These are phyloP conservation scores for Lignosus rhinocerotis DNA, from an alignment of 1,284 basidiomycete genomes.

Conservation along the genomic window DNA sequence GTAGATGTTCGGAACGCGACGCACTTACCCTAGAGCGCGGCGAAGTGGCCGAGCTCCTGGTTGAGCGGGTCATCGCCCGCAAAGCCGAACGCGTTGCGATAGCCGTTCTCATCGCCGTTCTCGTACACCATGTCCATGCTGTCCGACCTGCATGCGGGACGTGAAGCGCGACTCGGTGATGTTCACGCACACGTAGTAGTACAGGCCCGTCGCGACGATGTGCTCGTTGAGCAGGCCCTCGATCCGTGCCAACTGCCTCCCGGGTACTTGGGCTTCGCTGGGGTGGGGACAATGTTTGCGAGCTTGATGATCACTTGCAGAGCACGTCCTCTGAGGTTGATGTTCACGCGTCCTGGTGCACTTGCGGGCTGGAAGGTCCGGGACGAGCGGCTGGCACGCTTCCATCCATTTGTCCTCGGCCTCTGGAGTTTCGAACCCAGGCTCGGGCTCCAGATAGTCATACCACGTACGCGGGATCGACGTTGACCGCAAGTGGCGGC, in stretches of 20 bases:
- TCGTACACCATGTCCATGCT: background rate
- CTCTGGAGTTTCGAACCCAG: background rate
- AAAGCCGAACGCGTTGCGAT: background rate
- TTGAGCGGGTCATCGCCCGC: background rate
- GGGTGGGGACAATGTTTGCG: constrained; percentile 32
- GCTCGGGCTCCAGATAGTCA: background rate
- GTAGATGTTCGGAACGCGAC: constrained; percentile 12
- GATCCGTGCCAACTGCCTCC: constrained; percentile 34
- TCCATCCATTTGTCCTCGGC: background rate
- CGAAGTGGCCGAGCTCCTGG: constrained; percentile 12
- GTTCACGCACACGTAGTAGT: constrained; percentile 22
- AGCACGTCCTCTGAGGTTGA: background rate
- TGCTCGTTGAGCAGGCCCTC: constrained; percentile 41
- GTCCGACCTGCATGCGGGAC: constrained; percentile 14
- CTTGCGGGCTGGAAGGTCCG: background rate
- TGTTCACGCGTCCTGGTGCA: background rate
- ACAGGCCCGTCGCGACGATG: constrained; percentile 30
- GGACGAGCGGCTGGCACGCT: background rate
- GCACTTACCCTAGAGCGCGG: constrained; percentile 9
- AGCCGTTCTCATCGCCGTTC: constrained; percentile 3
- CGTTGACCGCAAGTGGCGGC: background rate
- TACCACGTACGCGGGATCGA: background rate
- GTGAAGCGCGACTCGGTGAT: constrained; percentile 20
- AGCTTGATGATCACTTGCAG: constrained; percentile 34
- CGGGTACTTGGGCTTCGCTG: constrained; percentile 28